A percentile compares a stretch with the other conserved stretches of the same genome.
These are phyloP conservation scores for Cryptosporidium bovis DNA, from an alignment of 169 alveolate genomes.

Conservation along the genomic window DNA sequence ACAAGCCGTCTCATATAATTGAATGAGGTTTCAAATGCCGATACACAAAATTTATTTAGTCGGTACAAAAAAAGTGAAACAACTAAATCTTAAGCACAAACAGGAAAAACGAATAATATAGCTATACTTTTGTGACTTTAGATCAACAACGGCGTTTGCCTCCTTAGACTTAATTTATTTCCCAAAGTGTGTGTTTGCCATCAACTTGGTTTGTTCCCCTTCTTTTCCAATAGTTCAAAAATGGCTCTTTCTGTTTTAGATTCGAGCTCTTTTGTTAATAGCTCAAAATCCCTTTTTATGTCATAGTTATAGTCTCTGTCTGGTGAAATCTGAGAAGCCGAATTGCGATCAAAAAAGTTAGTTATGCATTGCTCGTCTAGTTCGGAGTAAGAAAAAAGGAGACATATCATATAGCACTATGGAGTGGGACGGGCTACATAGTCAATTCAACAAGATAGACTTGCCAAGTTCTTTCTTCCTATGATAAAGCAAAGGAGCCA, in stretches of 20 bases:
- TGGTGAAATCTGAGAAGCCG: conserved; percentile 9
- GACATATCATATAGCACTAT: no score
- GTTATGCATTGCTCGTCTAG: neutral
- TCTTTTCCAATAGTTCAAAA: conserved; percentile 3
- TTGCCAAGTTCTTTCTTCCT: no score
- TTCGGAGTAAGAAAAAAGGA: no score
- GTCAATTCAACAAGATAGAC: no score
- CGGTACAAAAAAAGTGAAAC: no score
- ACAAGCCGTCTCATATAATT: no score
- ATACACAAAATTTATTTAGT: no score
- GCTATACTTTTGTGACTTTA: no score
- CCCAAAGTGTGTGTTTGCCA: neutral
- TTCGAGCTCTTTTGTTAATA: conserved; percentile 20
- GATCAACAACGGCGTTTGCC: no score
- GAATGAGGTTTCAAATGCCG: no score
- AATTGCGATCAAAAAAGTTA: neutral
- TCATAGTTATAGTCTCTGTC: conserved; percentile 61
- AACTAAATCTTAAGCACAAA: neutral
- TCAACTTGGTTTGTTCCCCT: neutral
- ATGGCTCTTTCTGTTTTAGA: conserved; percentile 39
- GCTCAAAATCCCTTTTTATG: conserved; percentile 49
- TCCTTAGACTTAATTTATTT: neutral
- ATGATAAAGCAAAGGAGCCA: no score
- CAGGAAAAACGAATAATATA: neutral
- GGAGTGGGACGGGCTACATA: no score